A percentile compares a stretch with the other conserved stretches of the same genome.
Evolutionary conservation across 371 early-diverging fungal species (phyloP).

Genomic region (Neoconidiobolus thromboides): DNA sequence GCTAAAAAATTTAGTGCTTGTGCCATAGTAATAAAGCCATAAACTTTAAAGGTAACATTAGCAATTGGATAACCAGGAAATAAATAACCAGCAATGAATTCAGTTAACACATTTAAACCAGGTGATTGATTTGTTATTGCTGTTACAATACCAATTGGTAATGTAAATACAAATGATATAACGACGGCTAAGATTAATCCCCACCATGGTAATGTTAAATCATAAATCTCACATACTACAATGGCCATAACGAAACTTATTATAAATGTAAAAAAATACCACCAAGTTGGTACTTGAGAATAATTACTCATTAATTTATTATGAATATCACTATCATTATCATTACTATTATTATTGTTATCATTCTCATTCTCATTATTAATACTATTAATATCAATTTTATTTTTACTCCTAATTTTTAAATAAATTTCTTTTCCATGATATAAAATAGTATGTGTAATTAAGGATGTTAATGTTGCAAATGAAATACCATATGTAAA

Average conservation of each 20-base stretch:
- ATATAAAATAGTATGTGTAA: conserved; percentile 25
- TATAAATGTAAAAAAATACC: conserved; percentile 43
- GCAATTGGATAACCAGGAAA: conserved; percentile 39
- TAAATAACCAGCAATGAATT: conserved; percentile 39
- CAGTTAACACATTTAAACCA: conserved; percentile 19
- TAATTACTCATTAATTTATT: conserved; percentile 24
- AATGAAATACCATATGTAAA: conserved; percentile 17
- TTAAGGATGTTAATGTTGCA: conserved; percentile 23
- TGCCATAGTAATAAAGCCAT: conserved; percentile 31
- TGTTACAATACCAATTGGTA: conserved; percentile 45
- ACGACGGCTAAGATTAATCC: conserved; percentile 38
- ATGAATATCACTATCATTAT: conserved; percentile 23
- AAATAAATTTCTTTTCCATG: conserved; percentile 20
- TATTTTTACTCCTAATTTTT: conserved; percentile 9
- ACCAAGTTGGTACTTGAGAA: conserved; percentile 47
- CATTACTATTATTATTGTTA: too few species aligned
- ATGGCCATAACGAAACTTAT: conserved; percentile 38
- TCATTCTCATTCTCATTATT: too few species aligned
- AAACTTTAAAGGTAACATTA: conserved; percentile 44
- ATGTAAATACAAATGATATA: conserved; percentile 34
- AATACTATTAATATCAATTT: too few species aligned
- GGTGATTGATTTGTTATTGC: conserved; percentile 18
- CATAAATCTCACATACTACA: conserved; percentile 31
- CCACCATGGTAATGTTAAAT: conserved; percentile 44
- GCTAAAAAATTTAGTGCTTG: background rate